phyloP scores from a whole-genome alignment of 2,329 filamentous ascomycete species.

The Dissoconium aciculare region DNA sequence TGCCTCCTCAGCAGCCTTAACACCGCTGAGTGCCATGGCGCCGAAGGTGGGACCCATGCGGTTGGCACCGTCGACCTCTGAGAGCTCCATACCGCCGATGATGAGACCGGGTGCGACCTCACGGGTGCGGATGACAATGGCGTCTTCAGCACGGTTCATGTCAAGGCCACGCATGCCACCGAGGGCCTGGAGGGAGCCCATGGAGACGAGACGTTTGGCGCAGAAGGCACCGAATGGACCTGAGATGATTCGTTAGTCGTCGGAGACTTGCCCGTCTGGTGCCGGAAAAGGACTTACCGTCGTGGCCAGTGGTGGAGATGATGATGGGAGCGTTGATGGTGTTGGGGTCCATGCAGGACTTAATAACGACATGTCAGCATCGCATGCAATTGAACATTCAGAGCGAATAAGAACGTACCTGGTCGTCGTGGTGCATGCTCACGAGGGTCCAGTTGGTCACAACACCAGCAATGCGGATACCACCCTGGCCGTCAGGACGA shows the following conservation, averaged over 20 bases:
- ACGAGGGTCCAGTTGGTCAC: constrained; percentile 96
- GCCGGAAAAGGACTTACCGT: constrained; percentile 34
- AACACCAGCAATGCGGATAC: constrained; percentile 66
- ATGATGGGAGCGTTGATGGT: constrained; percentile 86
- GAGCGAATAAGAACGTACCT: constrained; percentile 45
- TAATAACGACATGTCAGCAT: neutral
- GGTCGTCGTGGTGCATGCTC: constrained; percentile 39
- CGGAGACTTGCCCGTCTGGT: neutral
- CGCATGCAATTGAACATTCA: neutral
- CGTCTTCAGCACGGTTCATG: constrained; percentile 83
- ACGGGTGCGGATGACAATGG: constrained; percentile 81
- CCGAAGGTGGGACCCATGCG: constrained; percentile 82
- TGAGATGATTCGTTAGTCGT: constrained; percentile 5
- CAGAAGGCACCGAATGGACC: constrained; percentile 74
- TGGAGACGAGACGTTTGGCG: constrained; percentile 79
- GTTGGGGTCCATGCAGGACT: constrained; percentile 94
- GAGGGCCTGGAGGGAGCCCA: constrained; percentile 68
- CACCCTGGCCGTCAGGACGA: constrained; percentile 40
- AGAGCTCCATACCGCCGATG: constrained; percentile 89
- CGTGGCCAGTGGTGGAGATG: constrained; percentile 82
- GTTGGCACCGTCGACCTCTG: constrained; percentile 59
- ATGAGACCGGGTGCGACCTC: constrained; percentile 80
- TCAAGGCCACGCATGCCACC: constrained; percentile 88
- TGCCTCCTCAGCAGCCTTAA: constrained; percentile 83
- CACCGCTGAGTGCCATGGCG: constrained; percentile 73